Conservation (phyloP, 2,329 filamentous ascomycete genomes). For the Pyrenophora tritici-repentis region DNA sequence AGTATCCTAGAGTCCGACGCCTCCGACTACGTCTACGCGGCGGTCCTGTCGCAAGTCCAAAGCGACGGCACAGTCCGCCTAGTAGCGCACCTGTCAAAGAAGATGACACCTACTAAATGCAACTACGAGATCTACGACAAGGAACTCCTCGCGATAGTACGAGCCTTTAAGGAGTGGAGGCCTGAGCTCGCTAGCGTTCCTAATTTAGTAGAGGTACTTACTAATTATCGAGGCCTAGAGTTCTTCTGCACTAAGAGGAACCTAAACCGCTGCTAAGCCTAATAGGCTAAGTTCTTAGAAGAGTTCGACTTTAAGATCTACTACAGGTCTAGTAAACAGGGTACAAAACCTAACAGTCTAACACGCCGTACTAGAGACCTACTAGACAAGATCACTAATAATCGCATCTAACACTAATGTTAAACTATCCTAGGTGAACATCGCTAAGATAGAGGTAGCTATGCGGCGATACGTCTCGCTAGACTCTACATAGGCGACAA, state of each 20-base stretch:
- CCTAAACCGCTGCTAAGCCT: too few relatives aligned
- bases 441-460: too few relatives aligned
- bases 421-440: too few relatives aligned
- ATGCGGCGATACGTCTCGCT: too few relatives aligned
- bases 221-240: constrained; percentile 35
- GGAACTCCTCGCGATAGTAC: constrained; percentile 44
- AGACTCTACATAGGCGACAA: too few relatives aligned
- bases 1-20: constrained; percentile 1
- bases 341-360: too few relatives aligned
- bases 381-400: too few relatives aligned
- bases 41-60: constrained; percentile 11
- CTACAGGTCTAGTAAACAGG: neutral
- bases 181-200: constrained; percentile 8
- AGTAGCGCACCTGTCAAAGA: constrained; percentile 31
- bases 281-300: too few relatives aligned
- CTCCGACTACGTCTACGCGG: constrained; percentile 8
- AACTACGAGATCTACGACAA: constrained; percentile 48
- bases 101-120: constrained; percentile 22
- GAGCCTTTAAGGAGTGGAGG: constrained; percentile 30
- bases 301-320: too few relatives aligned
- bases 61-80: constrained; percentile 11
- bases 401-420: too few relatives aligned
- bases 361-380: too few relatives aligned
- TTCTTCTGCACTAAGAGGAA: too few relatives aligned
- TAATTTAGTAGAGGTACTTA: constrained; percentile 30